Conservation (phyloP, 176 grass and related monocot genomes). For the Tillandsia fasciculata region DNA sequence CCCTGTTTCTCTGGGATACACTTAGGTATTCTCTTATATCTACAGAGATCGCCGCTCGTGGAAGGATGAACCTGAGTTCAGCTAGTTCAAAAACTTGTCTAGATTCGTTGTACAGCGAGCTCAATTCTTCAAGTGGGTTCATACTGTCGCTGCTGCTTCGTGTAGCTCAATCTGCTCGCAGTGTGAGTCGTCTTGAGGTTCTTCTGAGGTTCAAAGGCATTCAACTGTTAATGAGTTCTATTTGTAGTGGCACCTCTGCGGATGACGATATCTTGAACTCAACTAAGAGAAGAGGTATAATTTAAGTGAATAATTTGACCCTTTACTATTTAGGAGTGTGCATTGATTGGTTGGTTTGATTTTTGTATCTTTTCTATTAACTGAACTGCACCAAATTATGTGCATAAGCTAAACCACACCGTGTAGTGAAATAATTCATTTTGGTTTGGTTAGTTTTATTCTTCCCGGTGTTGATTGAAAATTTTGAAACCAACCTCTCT, state of each 20-base stretch:
- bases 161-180: conserved; percentile 66
- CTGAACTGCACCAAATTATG: no score
- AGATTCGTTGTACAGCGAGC: conserved; percentile 51
- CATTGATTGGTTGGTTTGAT: no score
- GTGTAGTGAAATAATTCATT: no score
- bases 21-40: conserved; percentile 69
- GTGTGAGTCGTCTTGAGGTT: conserved; percentile 63
- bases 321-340: not conserved
- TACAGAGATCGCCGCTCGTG: conserved; percentile 76
- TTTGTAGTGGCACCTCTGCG: conserved; percentile 70
- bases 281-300: conserved; percentile 56
- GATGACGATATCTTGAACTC: conserved; percentile 50
- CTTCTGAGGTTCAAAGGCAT: conserved; percentile 76
- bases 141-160: conserved; percentile 66
- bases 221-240: conserved; percentile 68
- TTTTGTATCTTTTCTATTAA: no score
- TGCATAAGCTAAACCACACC: no score
- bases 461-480: no score
- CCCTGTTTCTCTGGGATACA: conserved; percentile 88
- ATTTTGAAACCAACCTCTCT: no score
- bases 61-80: conserved; percentile 37
- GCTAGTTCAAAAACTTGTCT: conserved; percentile 40
- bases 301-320: not conserved
- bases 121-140: conserved; percentile 91
- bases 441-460: no score